Evolutionary conservation across 1,284 basidiomycete genomes (phyloP).

Genomic region (Ustilago trichophora): DNA sequence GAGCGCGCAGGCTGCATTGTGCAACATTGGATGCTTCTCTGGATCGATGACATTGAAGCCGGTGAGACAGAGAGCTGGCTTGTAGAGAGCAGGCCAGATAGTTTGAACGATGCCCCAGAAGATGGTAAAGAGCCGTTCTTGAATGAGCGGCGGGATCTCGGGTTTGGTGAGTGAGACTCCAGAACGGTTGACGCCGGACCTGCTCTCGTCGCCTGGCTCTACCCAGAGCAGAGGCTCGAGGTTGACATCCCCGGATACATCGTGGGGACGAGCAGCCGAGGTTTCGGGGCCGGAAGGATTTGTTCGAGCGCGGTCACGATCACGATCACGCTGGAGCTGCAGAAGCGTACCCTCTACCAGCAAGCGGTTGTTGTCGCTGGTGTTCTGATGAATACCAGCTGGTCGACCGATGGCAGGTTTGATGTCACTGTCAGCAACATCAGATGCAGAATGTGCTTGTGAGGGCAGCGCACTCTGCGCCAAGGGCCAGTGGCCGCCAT

Average conservation of each 20-base stretch:
- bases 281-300: neutral
- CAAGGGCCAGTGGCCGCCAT: neutral
- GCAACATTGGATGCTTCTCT: conserved; percentile 48
- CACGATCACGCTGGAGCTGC: conserved; percentile 24
- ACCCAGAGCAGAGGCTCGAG: conserved; percentile 44
- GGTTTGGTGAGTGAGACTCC: conserved; percentile 37
- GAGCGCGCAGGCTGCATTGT: conserved; percentile 48
- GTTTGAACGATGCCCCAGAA: conserved; percentile 45
- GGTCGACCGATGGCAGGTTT: neutral
- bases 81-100: conserved; percentile 52
- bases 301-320: conserved; percentile 2
- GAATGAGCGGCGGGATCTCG: conserved; percentile 38
- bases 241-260: conserved; percentile 14
- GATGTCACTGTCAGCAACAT: neutral
- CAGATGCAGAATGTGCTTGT: neutral
- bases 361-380: conserved; percentile 17
- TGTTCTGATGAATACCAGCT: conserved; percentile 1
- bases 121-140: conserved; percentile 46
- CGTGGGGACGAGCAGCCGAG: neutral
- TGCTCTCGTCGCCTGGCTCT: conserved; percentile 22
- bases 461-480: neutral
- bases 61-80: conserved; percentile 25
- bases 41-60: conserved; percentile 39
- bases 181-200: conserved; percentile 23
- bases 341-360: conserved; percentile 24